phyloP scores from a whole-genome alignment of 345 rosid genomes.

The Populus simonii region DNA sequence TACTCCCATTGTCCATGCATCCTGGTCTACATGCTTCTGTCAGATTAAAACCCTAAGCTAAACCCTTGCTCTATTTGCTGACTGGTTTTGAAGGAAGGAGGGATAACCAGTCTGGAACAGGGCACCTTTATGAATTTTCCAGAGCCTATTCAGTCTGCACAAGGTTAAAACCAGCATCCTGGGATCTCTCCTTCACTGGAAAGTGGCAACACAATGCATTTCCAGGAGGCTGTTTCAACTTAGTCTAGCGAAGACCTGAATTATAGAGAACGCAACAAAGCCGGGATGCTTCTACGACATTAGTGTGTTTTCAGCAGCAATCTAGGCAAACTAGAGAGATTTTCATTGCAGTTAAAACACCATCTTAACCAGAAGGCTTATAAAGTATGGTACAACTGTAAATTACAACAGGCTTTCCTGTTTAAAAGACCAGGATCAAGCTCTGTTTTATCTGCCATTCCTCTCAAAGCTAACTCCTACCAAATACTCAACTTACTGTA shows the following conservation, averaged over 20 bases:
- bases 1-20: background rate
- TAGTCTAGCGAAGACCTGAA: background rate
- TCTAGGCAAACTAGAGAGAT: background rate
- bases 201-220: background rate
- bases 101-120: background rate
- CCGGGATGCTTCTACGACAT: background rate
- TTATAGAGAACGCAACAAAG: background rate
- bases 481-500: constrained; percentile 19
- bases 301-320: background rate
- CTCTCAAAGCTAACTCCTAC: constrained; percentile 4
- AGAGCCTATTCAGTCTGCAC: background rate
- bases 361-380: background rate
- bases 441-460: background rate
- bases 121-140: background rate
- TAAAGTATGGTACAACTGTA: constrained; percentile 6
- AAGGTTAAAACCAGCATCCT: background rate
- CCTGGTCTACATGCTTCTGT: too few species aligned
- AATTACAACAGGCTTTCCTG: constrained; percentile 13
- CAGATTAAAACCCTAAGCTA: background rate
- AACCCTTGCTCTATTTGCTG: background rate
- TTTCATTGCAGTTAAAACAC: background rate
- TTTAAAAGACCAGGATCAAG: constrained; percentile 21
- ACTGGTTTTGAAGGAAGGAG: background rate
- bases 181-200: background rate
- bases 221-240: background rate